Evolutionary conservation across 495 filamentous ascomycete genomes (phyloP), one percentile per base, ranked within the genome.

Genomic region (Penicillium roqueforti): DNA sequence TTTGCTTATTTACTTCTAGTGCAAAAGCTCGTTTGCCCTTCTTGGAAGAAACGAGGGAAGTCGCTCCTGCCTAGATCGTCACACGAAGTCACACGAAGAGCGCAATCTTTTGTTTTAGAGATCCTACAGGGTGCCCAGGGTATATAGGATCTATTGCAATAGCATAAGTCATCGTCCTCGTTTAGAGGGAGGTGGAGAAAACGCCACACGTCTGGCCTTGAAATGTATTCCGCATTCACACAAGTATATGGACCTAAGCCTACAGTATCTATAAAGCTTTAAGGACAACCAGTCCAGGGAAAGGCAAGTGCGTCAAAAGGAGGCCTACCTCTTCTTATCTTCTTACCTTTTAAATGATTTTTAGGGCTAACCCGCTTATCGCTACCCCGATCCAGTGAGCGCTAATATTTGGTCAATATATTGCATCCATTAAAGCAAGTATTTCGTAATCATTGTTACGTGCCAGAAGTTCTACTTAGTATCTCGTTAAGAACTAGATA

Each of bases 251-350:
- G 58, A 13, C 62, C 62, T 28, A 20, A 28, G 18, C 58, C 62
- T 23, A 49, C 19, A 45, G 50, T 31, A 43, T 65, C 58, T 50
- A 62, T 61, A 26, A 62, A 65, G 14, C 38, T 46, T 42, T 59
- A 54, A 14, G 52, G 46, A 54, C 26, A 53, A 19, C 53, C 51
- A 22, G 53, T 65, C 56, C 59, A 65, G 7, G 56, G 22, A 43
- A 52, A 61, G 20, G 48, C 58, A 20, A 44, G 19, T 14, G 50
- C 50, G 28, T 65, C 47, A 14, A 62, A 34, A 11, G 55, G 54
- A 31, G 53, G 59, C 16, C 9, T 53, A 6, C 51, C 56, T n/a
- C n/a, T n/a, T n/a, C n/a, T n/a, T n/a, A n/a, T 25, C 40, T 29
- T 26, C 22, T 51, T 14, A 59, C 41, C 3, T 9, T 44, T 8